Conservation (phyloP, 2,329 filamentous ascomycete genomes). For the Graphilbum sp. region DNA sequence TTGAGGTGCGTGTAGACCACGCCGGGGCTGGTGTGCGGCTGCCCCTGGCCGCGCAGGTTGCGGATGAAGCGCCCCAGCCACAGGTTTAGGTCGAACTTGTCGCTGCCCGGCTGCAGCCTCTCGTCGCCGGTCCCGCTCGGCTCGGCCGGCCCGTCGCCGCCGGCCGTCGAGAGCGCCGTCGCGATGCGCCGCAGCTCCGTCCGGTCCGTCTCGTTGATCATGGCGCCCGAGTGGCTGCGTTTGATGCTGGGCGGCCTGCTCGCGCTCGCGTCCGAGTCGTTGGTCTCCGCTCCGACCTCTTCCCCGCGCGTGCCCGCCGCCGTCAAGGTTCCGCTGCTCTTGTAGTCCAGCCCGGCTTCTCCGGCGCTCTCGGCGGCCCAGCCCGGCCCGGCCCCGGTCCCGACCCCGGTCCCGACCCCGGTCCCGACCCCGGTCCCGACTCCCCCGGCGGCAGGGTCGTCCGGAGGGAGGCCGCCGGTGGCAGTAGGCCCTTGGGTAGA, state of each 20-base stretch:
- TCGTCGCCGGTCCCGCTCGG: conserved; percentile 17
- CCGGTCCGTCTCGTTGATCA: conserved; percentile 5
- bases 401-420: too few relatives aligned
- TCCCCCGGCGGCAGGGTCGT: too few relatives aligned
- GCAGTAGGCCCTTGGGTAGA: too few relatives aligned
- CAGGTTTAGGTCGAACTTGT: conserved; percentile 29
- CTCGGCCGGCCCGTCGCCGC: conserved; percentile 18
- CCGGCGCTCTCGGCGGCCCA: too few relatives aligned
- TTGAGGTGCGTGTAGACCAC: conserved; percentile 51
- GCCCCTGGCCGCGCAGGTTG: conserved; percentile 32
- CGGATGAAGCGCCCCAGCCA: conserved; percentile 47
- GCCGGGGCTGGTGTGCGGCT: conserved; percentile 42
- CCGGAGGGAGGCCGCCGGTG: too few relatives aligned
- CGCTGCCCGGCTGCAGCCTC: conserved; percentile 27
- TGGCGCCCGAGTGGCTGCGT: conserved; percentile 2
- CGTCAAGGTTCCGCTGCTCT: background rate
- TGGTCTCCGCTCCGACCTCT: conserved; percentile 15
- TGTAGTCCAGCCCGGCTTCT: too few relatives aligned
- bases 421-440: too few relatives aligned
- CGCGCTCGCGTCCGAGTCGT: conserved; percentile 5
- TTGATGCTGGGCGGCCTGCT: too few relatives aligned
- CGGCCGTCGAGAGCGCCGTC: conserved; percentile 28
- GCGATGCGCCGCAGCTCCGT: conserved; percentile 5
- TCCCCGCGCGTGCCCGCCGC: background rate
- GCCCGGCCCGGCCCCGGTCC: too few relatives aligned